A percentile compares a stretch with the other conserved stretches of the same genome.
Evolutionary conservation across 495 filamentous ascomycete species (phyloP).

Genomic region (Penicillium pancosmium): DNA sequence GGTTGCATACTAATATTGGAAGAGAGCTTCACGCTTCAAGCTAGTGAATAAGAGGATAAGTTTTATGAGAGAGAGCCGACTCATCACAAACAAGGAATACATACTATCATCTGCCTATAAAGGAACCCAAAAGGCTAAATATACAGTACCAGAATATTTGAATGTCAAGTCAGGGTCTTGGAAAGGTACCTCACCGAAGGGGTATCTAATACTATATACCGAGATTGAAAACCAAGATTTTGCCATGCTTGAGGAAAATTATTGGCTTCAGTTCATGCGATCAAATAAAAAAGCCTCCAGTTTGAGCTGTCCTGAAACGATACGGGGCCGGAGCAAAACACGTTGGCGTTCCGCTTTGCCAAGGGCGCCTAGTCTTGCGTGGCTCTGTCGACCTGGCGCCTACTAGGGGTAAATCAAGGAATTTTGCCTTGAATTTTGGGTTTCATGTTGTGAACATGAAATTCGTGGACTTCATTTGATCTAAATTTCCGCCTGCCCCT

Average conservation of each 20-base stretch:
- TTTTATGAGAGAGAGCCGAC: no score
- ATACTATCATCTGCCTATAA: no score
- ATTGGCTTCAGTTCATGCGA: not conserved
- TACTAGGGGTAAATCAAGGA: not conserved
- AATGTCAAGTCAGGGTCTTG: no score
- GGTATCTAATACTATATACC: no score
- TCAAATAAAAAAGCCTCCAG: not conserved
- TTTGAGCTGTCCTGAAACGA: constrained; percentile 6
- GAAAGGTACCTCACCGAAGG: no score
- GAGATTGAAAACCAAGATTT: not conserved
- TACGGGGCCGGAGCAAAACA: constrained; percentile 1
- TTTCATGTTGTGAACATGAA: not conserved
- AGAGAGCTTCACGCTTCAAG: no score
- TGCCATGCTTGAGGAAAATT: not conserved
- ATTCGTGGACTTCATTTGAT: not conserved
- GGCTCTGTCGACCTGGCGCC: not conserved
- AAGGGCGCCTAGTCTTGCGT: constrained; percentile 9
- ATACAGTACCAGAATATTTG: no score
- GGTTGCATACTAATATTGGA: no score
- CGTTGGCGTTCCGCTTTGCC: constrained; percentile 4
- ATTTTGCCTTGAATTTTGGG: not conserved
- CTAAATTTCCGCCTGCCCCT: not conserved
- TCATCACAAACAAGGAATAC: no score
- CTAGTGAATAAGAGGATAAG: no score
- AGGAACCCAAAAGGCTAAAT: no score